Base-by-base conservation (phyloP, 495 filamentous ascomycete genomes). In the Penicillium psychrofluorescens region DNA sequence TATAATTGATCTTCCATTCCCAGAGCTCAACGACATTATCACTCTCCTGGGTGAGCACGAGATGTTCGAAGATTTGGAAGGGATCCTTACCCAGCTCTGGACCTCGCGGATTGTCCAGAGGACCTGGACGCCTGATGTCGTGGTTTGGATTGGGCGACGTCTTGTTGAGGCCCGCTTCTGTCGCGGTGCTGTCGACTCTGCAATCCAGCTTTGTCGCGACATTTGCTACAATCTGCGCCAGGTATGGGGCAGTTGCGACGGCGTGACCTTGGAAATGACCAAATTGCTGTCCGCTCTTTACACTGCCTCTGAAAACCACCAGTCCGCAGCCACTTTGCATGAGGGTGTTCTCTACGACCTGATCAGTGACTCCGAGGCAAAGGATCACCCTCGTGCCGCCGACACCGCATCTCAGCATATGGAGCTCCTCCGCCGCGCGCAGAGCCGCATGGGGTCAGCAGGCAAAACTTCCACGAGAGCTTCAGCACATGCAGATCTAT, bases 201-300 rank as follows among this genome's bases (percentile, higher is more conserved):
- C 79, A 14, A 75, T 77, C 44, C 68, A 71, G 13, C 66, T 84
- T 0, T 74, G 73, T 54, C 74, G 78, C 39, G 74, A 73, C 50
- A 78, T 84, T 48, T 78, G 74, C 58, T 82, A 84, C 62, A 84
- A 84, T 43, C 63, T 84, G 39, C 76, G 77, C 7, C 74, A 77
- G 35, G 71, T 74, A 6, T 77, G 73, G 52, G 77, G 78, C 12
- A 68, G 70, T 16, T 66, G 75, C 5, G 75, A 84, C 49, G 58
- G 58, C 6, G 68, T 76, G 13, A 72, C 78, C 0, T 59, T 83
- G 15, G 67, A 75, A 8, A 76, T 80, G 69, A 70, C 66, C 28
- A 66, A 74, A 45, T 68, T 81, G 34, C 70, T 84, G 0, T 76
- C 77, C 0, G 66, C 65, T 0, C 63, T 84, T 11, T 78, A 75